Conservation (phyloP, 148 eudicot species). For the Selenicereus undatus region DNA sequence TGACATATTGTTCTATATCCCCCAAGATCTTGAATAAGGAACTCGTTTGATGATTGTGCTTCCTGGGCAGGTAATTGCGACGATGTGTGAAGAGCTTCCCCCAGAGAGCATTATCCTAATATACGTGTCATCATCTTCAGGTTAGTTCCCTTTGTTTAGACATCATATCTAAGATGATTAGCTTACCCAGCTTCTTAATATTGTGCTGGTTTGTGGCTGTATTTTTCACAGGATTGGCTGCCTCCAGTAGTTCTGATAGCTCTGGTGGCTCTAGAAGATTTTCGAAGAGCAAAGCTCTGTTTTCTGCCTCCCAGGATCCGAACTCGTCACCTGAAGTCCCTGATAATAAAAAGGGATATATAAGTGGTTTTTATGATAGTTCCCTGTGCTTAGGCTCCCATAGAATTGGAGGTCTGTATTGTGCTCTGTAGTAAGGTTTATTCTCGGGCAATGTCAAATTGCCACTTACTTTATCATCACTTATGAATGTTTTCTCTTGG, state of each 20-base stretch:
- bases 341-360: constrained; percentile 43
- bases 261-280: constrained; percentile 60
- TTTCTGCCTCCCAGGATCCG: constrained; percentile 39
- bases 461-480: neutral
- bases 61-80: constrained; percentile 67
- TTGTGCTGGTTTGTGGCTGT: constrained; percentile 14
- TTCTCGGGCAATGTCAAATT: constrained; percentile 1
- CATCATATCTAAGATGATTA: neutral
- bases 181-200: neutral
- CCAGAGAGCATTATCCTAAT: constrained; percentile 72
- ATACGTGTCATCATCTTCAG: constrained; percentile 82
- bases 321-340: constrained; percentile 37
- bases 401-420: constrained; percentile 65
- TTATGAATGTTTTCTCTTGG: constrained; percentile 11
- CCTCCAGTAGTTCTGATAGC: constrained; percentile 44
- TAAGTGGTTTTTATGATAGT: constrained; percentile 50
- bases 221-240: constrained; percentile 48
- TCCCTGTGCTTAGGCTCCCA: constrained; percentile 71
- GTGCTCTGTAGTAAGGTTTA: neutral
- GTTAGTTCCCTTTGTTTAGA: constrained; percentile 35
- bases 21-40: constrained; percentile 3
- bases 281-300: constrained; percentile 43
- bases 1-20: neutral
- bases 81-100: constrained; percentile 84
- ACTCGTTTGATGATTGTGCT: constrained; percentile 3